Evolutionary conservation across 2,329 filamentous ascomycete species (phyloP), one percentile per base, ranked within the genome.

Genomic region (Alternaria consortialis): DNA sequence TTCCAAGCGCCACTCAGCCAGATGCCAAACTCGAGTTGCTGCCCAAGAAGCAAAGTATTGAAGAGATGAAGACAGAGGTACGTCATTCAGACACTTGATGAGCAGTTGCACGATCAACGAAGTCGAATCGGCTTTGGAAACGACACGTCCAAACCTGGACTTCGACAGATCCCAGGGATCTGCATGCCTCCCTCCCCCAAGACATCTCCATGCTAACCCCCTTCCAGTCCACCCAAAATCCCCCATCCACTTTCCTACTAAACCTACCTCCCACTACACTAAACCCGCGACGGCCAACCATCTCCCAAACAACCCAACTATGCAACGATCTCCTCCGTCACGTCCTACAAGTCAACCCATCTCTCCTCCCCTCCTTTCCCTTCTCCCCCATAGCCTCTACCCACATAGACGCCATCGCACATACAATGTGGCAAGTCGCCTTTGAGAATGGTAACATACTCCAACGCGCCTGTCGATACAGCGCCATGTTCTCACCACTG

Each of bases 361-460:
- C 20, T 1, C 36, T 64, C 2, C 39, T 64, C 31, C 60, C 56
- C 2, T 0, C 2, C 7, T 0, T 15, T 36, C 32, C 2, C 23
- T 17, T n/a, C 25, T 12, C 2, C 1, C 31, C 37, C 15, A 43
- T 63, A 23, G 51, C 25, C n/a, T 54, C 53, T 7, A 13, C 7
- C 0, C 51, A 59, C 13, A 53, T 70, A 47, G 57, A 68, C 46
- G 17, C 4, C 12, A 56, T 66, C 12, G 36, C 68, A 0, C 56
- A 71, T 44, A 36, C 37, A 0, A 63, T 70, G 55, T 72, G 67
- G 69, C 42, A 70, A 2, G 7, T 56, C 4, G 61, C 60, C 3
- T 61, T 71, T 46, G 36, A 9, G 0, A 13, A 64, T 9, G 47
- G 31, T 1, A 11, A 12, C 8, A 43, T 63, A 13, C 50, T 68